Conservation (phyloP, 352 stramenopile species). For the Phytophthora hibernalis region DNA sequence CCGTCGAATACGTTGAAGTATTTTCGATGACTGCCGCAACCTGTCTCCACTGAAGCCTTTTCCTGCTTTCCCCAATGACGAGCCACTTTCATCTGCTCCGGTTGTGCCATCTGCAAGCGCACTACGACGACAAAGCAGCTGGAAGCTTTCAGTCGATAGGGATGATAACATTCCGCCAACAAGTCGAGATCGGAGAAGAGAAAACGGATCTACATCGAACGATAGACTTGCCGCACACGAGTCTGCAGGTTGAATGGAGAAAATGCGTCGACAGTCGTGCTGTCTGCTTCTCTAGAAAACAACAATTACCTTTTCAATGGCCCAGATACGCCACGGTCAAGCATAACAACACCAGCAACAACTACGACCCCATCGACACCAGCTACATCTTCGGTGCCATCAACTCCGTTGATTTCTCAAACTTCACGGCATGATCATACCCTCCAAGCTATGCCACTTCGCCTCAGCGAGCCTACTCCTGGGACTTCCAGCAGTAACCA, state of each 20-base stretch:
- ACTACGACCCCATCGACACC: not conserved
- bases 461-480: not conserved
- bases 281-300: conserved; percentile 19
- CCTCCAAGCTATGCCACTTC: not conserved
- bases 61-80: conserved; percentile 5
- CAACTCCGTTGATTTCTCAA: conserved; percentile 1
- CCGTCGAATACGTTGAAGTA: conserved; percentile 65
- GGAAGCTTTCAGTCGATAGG: conserved; percentile 10
- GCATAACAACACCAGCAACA: conserved; percentile 18
- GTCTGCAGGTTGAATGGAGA: conserved; percentile 18
- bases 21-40: conserved; percentile 65
- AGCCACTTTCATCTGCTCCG: conserved; percentile 7
- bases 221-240: conserved; percentile 9
- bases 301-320: conserved; percentile 41
- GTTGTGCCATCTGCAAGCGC: conserved; percentile 28
- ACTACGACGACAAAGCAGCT: conserved; percentile 32
- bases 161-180: conserved; percentile 1
- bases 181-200: conserved; percentile 4
- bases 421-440: conserved; percentile 19
- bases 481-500: conserved; percentile 1
- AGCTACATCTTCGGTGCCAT: conserved; percentile 6
- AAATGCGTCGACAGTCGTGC: conserved; percentile 4
- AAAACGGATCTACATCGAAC: not conserved
- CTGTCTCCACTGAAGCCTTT: conserved; percentile 15
- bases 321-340: conserved; percentile 17